Evolutionary conservation across 1,284 basidiomycete genomes (phyloP).

Genomic region (Moesziomyces globuligerus): DNA sequence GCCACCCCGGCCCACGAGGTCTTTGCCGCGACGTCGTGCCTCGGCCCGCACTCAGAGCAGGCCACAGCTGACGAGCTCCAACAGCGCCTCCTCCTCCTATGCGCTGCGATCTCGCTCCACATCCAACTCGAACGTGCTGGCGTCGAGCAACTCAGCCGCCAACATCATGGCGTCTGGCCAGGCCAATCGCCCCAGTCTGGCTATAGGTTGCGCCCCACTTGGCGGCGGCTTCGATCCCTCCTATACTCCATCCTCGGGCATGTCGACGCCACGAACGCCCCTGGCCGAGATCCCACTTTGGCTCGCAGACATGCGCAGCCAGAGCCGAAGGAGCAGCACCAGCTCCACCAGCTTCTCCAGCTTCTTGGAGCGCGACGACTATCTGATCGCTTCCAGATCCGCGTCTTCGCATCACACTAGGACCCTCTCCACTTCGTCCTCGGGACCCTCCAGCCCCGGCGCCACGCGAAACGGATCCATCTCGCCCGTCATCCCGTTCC

Average conservation of each 20-base stretch:
- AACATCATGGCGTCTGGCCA: slow-evolving; percentile 39
- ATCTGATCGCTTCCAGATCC: slow-evolving; percentile 13
- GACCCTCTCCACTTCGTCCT: slow-evolving; percentile 26
- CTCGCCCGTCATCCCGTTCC: slow-evolving; percentile 31
- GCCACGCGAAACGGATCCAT: slow-evolving; percentile 33
- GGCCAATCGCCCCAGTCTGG: slow-evolving; percentile 19
- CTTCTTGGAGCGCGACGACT: slow-evolving; percentile 36
- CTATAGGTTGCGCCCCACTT: slow-evolving; percentile 17
- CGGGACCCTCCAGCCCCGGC: slow-evolving; percentile 30
- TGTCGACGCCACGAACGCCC: slow-evolving; percentile 42
- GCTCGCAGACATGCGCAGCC: slow-evolving; percentile 48
- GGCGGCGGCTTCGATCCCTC: slow-evolving; percentile 28
- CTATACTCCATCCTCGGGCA: slow-evolving; percentile 28
- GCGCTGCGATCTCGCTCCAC: slow-evolving; percentile 33
- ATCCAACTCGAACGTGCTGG: slow-evolving; percentile 32
- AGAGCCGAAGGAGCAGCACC: slow-evolving; percentile 36
- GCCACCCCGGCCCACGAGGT: slow-evolving; percentile 37
- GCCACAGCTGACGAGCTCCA: slow-evolving; percentile 31
- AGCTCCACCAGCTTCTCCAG: slow-evolving; percentile 31
- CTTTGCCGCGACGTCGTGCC: slow-evolving; percentile 32
- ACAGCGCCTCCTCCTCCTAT: slow-evolving; percentile 26
- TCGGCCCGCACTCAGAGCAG: slow-evolving; percentile 35
- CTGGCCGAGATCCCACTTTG: slow-evolving; percentile 49
- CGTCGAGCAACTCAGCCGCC: slow-evolving; percentile 30
- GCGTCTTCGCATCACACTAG: slow-evolving; percentile 24